A percentile compares a stretch with the other conserved stretches of the same genome.
Evolutionary conservation across 2,329 filamentous ascomycete species (phyloP).

Genomic region (Alternaria hordeiaustralica): DNA sequence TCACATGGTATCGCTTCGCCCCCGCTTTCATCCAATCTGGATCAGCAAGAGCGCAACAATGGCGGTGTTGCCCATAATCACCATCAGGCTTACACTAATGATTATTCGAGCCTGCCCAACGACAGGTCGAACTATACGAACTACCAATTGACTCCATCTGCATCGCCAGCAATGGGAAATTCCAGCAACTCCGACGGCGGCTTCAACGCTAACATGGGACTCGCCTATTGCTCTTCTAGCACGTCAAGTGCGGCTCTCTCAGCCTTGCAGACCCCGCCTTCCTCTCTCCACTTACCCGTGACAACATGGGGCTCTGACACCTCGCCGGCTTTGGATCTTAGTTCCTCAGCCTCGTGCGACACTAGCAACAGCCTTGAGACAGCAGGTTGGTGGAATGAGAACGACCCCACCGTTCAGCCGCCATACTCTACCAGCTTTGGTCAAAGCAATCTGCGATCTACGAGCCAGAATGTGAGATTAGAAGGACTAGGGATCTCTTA

Average conservation of each 20-base stretch:
- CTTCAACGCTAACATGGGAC: constrained; percentile 33
- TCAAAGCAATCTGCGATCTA: constrained; percentile 25
- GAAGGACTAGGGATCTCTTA: constrained; percentile 44
- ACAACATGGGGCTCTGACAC: constrained; percentile 40
- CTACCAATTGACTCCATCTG: constrained; percentile 44
- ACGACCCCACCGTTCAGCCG: constrained; percentile 19
- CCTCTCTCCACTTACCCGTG: constrained; percentile 38
- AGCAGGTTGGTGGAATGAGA: constrained; percentile 39
- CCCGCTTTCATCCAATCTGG: constrained; percentile 33
- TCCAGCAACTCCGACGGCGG: constrained; percentile 21
- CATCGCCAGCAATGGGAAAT: constrained; percentile 38
- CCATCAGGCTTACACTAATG: constrained; percentile 32
- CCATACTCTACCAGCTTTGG: constrained; percentile 22
- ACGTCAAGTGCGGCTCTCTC: constrained; percentile 38
- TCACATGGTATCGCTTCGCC: constrained; percentile 35
- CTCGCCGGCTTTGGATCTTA: constrained; percentile 37
- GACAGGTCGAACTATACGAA: constrained; percentile 29
- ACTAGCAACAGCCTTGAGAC: constrained; percentile 32
- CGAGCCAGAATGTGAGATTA: constrained; percentile 23
- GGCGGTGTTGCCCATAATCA: constrained; percentile 28
- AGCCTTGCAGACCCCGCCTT: constrained; percentile 48
- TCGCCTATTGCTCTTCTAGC: constrained; percentile 23
- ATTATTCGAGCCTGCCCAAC: constrained; percentile 25
- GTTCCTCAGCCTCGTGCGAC: constrained; percentile 41
- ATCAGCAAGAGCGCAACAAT: constrained; percentile 32